These are phyloP conservation scores for Chrysoporthe austroafricana DNA, from an alignment of 2,329 filamentous ascomycete species.

Conservation along the genomic window DNA sequence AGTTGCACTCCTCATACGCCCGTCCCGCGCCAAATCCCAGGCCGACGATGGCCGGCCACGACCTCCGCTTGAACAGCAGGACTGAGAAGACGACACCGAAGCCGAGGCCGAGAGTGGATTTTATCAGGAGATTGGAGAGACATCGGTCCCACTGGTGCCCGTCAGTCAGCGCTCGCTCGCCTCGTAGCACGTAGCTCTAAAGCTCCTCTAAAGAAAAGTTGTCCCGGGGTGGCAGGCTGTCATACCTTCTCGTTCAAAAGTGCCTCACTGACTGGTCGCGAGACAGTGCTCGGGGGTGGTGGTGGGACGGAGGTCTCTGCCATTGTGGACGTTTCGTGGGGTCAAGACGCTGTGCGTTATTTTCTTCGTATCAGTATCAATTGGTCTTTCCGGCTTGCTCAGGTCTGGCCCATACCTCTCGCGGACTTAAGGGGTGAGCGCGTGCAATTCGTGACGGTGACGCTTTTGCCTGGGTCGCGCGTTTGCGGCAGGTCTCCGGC, in stretches of 20 bases:
- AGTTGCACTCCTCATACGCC: constrained; percentile 98
- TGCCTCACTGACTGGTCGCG: constrained; percentile 93
- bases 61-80: constrained; percentile 94
- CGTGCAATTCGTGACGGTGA: constrained; percentile 28
- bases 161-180: constrained; percentile 5
- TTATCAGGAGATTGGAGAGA: constrained; percentile 95
- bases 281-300: constrained; percentile 65
- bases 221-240: constrained; percentile 14
- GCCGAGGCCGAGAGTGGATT: constrained; percentile 91
- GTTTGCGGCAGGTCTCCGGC: constrained; percentile 25
- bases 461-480: constrained; percentile 29
- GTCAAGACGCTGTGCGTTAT: constrained; percentile 8
- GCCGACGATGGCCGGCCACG: constrained; percentile 95
- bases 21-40: constrained; percentile 94
- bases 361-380: constrained; percentile 29
- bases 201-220: too few relatives aligned
- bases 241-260: constrained; percentile 98
- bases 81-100: constrained; percentile 99
- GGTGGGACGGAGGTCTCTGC: constrained; percentile 58
- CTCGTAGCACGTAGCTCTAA: not conserved
- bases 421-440: constrained; percentile 27
- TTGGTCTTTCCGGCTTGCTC: constrained; percentile 17
- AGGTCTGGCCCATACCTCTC: constrained; percentile 16
- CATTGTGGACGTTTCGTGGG: constrained; percentile 46
- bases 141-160: constrained; percentile 88